Evolutionary conservation across 2,329 filamentous ascomycete genomes (phyloP).

Genomic region (Coniochaeta hoffmannii): DNA sequence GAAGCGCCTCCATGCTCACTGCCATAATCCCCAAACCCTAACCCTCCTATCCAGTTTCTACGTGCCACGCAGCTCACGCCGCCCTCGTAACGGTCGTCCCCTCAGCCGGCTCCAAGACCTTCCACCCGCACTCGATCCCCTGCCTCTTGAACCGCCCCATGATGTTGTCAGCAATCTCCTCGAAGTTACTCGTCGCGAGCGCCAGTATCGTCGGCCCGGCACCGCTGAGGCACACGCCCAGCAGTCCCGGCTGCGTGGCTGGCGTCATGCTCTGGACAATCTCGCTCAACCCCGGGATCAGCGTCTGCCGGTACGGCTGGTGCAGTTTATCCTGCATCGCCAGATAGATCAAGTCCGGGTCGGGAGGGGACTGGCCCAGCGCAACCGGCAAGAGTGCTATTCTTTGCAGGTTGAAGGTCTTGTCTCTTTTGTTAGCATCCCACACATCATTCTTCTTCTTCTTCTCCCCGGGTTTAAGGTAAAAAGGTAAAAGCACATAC

Average conservation of each 20-base stretch:
- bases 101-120: constrained; percentile 79
- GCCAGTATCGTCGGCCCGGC: constrained; percentile 93
- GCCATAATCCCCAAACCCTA: background rate
- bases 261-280: constrained; percentile 90
- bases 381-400: constrained; percentile 87
- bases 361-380: constrained; percentile 80
- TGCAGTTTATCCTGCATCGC: constrained; percentile 99
- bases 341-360: constrained; percentile 89
- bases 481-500: constrained; percentile 40
- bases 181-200: constrained; percentile 83
- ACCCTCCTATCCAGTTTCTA: too few species aligned
- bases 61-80: too few species aligned
- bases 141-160: constrained; percentile 66
- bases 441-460: constrained; percentile 5
- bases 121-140: constrained; percentile 76
- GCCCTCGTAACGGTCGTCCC: constrained; percentile 45
- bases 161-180: constrained; percentile 74
- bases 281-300: constrained; percentile 87
- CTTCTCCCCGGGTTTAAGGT: background rate
- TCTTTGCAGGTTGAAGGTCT: constrained; percentile 88
- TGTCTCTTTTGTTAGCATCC: constrained; percentile 6
- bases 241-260: constrained; percentile 73
- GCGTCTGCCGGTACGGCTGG: constrained; percentile 85
- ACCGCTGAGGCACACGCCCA: constrained; percentile 91
- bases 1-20: too few species aligned